A percentile compares a stretch with the other conserved stretches of the same genome.
phyloP scores from a whole-genome alignment of 2,329 filamentous ascomycete genomes.

The Nemania serpens region DNA sequence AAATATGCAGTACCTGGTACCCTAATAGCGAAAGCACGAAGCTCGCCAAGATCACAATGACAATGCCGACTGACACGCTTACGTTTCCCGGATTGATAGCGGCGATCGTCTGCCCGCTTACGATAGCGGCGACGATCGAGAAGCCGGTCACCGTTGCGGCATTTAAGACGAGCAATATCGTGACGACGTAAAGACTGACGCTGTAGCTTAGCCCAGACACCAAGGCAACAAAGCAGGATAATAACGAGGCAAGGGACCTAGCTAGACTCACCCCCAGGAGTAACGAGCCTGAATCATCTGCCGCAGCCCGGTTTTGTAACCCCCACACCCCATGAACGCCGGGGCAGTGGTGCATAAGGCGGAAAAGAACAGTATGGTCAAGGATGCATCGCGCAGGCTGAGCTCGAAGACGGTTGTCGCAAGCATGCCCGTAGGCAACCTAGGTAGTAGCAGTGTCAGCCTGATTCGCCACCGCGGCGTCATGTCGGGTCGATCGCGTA shows the following conservation, averaged over 20 bases:
- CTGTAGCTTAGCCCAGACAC: background rate
- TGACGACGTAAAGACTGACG: constrained; percentile 51
- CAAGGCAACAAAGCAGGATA: background rate
- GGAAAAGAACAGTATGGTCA: constrained; percentile 64
- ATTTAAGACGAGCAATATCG: constrained; percentile 45
- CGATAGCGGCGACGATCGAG: constrained; percentile 59
- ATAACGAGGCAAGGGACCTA: background rate
- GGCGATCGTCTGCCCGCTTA: constrained; percentile 59
- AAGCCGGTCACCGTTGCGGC: constrained; percentile 58
- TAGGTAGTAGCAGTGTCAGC: constrained; percentile 28
- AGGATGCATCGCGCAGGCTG: constrained; percentile 57
- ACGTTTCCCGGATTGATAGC: constrained; percentile 52
- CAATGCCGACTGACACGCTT: constrained; percentile 60
- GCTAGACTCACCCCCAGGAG: constrained; percentile 54
- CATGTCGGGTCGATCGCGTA: constrained; percentile 36
- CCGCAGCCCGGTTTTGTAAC: constrained; percentile 61
- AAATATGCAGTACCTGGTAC: constrained; percentile 57
- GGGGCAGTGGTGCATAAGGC: constrained; percentile 58
- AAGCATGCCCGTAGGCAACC: constrained; percentile 62
- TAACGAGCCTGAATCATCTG: constrained; percentile 66
- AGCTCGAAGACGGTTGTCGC: constrained; percentile 58
- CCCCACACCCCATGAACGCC: constrained; percentile 59
- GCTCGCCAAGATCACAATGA: constrained; percentile 57
- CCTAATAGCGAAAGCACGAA: constrained; percentile 61
- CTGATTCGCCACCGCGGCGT: background rate